A percentile compares a stretch with the other conserved stretches of the same genome.
phyloP scores from a whole-genome alignment of 129 eudicot genomes.

The Centella asiatica region DNA sequence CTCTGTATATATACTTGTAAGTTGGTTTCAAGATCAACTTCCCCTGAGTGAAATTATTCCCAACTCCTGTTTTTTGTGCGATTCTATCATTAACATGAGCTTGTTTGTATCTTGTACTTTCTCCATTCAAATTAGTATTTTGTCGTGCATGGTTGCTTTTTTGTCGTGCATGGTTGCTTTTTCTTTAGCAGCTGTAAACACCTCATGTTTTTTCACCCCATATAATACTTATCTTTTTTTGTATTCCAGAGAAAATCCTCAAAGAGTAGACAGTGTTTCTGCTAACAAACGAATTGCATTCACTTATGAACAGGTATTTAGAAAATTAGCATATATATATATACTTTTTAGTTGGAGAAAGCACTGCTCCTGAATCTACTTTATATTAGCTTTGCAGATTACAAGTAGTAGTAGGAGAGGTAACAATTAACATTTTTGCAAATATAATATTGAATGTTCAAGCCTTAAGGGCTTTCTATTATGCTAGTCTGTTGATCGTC shows the following conservation, averaged over 20 bases:
- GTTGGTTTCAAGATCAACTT: too few relatives aligned
- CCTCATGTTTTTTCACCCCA: slow-evolving; percentile 1
- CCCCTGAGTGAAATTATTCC: too few relatives aligned
- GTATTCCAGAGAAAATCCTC: slow-evolving; percentile 84
- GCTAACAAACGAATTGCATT: slow-evolving; percentile 84
- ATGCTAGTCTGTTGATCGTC: too few relatives aligned
- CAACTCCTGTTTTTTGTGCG: not conserved
- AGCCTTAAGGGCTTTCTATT: too few relatives aligned
- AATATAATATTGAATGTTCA: too few relatives aligned
- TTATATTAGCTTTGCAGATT: too few relatives aligned
- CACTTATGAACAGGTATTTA: slow-evolving; percentile 84
- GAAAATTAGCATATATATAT: not conserved
- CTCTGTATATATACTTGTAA: too few relatives aligned
- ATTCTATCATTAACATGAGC: too few relatives aligned
- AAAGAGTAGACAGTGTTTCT: slow-evolving; percentile 71
- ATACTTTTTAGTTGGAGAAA: not conserved
- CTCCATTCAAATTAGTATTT: not conserved
- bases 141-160: not conserved
- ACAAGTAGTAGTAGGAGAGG: too few relatives aligned
- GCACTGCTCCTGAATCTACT: too few relatives aligned
- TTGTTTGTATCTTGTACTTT: not conserved
- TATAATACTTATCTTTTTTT: slow-evolving; percentile 5
- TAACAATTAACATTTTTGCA: too few relatives aligned
- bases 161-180: not conserved
- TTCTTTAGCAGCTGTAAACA: not conserved